Evolutionary conservation across 208 protist species (phyloP), one percentile per base, ranked within the genome.

Genomic region (Wallacemonas collosoma): DNA sequence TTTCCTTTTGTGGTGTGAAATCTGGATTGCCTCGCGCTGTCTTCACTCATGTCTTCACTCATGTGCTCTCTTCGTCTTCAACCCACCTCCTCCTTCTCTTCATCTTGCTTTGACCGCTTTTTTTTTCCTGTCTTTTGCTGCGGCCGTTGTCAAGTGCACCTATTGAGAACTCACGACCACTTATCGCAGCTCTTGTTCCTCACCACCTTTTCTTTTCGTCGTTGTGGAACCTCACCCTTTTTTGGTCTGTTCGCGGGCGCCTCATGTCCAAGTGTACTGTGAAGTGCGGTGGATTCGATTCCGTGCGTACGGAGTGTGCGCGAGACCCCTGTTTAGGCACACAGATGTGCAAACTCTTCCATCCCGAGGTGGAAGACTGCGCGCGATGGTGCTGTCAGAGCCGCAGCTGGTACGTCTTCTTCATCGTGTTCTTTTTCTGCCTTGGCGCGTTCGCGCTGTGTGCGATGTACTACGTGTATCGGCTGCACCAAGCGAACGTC

Each of bases 401-500:
- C 47, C 77, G 86, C 26, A 89, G 87, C 50, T 73, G 76, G 39
- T 87, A 88, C 64, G 79, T 91, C 40, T 93, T 96, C 55, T 91
- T 93, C 43, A 79, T 92, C 15, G 83, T 94, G 2, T 62, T 96
- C 45, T 91, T 93, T 73, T 87, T 94, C 67, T 88, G 79, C 72
- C 68, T 81, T 8, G 91, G 91, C 44, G 83, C 83, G 15, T 93
- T 93, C 55, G 72, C 80, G 5, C 66, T 93, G 71, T 88, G 83
- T 26, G 73, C 71, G 38, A 77, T 75, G 60, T 93, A 93, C 72
- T 95, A 93, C 57, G 73, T 95, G 2, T 68, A 89, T 63, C 84
- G 91, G 1, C 87, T 95, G 41, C 91, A 95, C 55, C 73, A 86
- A 66, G 80, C 73, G 41, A 95, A 95, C 66, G 83, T 93, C 44